phyloP scores from a whole-genome alignment of 441 rosid species.

The Corymbia calophylla region DNA sequence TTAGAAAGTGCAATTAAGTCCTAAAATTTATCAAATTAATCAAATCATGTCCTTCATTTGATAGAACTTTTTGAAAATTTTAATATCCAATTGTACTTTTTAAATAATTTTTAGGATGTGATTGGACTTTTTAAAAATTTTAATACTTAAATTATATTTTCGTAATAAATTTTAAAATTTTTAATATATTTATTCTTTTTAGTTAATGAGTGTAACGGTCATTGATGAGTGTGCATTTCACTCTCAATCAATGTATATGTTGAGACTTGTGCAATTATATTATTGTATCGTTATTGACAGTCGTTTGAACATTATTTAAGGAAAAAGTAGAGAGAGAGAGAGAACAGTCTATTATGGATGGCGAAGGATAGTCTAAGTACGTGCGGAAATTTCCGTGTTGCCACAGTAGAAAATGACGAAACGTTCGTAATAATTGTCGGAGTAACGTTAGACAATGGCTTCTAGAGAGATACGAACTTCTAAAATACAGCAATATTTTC shows the following conservation, averaged over 20 bases:
- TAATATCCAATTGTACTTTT: no score
- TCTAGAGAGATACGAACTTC: neutral
- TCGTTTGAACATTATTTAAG: neutral
- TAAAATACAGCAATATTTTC: neutral
- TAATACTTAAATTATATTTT: no score
- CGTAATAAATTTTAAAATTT: no score
- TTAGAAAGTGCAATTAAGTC: no score
- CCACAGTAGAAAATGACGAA: neutral
- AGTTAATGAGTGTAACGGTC: neutral
- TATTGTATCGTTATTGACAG: neutral
- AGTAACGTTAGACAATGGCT: neutral
- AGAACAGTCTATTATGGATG: neutral
- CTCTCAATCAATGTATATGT: neutral
- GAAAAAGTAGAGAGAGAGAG: neutral
- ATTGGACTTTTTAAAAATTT: no score
- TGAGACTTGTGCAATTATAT: neutral
- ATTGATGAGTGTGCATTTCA: neutral
- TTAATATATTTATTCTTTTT: no score
- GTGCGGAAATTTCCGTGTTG: neutral
- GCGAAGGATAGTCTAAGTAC: neutral
- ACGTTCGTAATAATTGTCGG: neutral
- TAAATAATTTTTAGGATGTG: no score
- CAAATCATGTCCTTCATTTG: no score
- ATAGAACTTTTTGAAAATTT: no score
- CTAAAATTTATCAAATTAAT: no score